Percentiles rank a stretch among this genome's conserved stretches.
Conservation (phyloP, 176 grass and related monocot genomes). For the Oryza brachyantha region DNA sequence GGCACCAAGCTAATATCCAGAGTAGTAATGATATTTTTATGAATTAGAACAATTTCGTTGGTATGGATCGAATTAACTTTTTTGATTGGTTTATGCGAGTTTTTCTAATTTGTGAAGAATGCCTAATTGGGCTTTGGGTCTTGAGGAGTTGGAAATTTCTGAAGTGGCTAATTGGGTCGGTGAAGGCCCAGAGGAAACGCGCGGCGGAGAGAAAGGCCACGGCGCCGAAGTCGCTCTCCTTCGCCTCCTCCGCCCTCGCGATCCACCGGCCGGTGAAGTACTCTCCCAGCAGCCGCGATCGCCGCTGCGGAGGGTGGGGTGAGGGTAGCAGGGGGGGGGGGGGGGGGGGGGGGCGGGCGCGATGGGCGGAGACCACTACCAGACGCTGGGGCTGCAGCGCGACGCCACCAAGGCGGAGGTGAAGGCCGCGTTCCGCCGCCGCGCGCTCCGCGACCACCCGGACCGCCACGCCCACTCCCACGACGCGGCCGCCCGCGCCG, state of each 20-base stretch:
- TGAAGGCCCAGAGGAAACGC: background rate
- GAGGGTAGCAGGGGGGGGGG: no score
- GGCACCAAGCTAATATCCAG: no score
- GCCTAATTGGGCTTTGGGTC: no score
- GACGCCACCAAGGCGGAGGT: conserved; percentile 68
- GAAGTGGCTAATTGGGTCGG: background rate
- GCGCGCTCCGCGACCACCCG: conserved; percentile 64
- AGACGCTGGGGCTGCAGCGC: conserved; percentile 46
- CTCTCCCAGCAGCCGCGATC: background rate
- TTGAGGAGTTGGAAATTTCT: no score
- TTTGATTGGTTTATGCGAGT: no score
- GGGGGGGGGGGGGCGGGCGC: background rate
- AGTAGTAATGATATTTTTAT: no score
- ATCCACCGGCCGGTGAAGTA: background rate
- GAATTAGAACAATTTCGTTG: no score
- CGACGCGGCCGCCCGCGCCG: conserved; percentile 36
- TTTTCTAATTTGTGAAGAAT: no score
- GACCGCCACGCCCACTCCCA: conserved; percentile 55
- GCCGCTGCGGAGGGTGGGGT: no score
- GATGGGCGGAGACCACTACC: conserved; percentile 54
- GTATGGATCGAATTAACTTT: no score
- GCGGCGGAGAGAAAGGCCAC: background rate
- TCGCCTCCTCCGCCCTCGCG: no score
- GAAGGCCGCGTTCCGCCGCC: conserved; percentile 65
- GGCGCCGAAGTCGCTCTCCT: no score